Evolutionary conservation across 1,284 basidiomycete species (phyloP).

Genomic region (Fomitopsis schrenkii): DNA sequence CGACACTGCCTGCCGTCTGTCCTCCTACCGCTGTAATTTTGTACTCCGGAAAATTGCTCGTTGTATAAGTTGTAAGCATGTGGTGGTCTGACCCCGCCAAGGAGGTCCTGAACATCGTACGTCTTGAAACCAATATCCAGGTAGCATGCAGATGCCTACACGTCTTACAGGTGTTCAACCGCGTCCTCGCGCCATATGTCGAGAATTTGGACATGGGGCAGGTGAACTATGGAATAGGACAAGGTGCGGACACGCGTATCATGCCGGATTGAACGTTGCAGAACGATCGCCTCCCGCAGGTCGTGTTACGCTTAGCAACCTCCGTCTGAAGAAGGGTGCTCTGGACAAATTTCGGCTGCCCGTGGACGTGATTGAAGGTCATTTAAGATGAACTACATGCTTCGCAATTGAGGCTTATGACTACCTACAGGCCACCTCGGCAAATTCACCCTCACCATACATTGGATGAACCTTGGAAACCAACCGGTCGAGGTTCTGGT

Average conservation of each 20-base stretch:
- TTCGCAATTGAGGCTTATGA: not conserved
- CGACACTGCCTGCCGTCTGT: not conserved
- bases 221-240: conserved; percentile 92
- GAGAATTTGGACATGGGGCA: conserved; percentile 95
- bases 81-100: conserved; percentile 81
- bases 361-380: conserved; percentile 93
- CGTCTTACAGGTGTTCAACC: conserved; percentile 72
- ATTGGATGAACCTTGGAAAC: conserved; percentile 93
- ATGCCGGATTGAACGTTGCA: not conserved
- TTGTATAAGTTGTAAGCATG: conserved; percentile 38
- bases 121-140: conserved; percentile 12
- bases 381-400: not conserved
- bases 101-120: conserved; percentile 72
- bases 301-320: conserved; percentile 76
- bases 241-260: conserved; percentile 47
- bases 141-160: conserved; percentile 2
- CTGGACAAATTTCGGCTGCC: conserved; percentile 96
- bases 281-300: conserved; percentile 43
- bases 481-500: conserved; percentile 91
- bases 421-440: conserved; percentile 81
- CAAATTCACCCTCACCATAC: conserved; percentile 88
- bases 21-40: not conserved
- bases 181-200: conserved; percentile 92
- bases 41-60: not conserved
- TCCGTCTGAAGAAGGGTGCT: conserved; percentile 91